Base-by-base conservation (phyloP, 2,329 filamentous ascomycete species). In the Alternaria brassicae region DNA sequence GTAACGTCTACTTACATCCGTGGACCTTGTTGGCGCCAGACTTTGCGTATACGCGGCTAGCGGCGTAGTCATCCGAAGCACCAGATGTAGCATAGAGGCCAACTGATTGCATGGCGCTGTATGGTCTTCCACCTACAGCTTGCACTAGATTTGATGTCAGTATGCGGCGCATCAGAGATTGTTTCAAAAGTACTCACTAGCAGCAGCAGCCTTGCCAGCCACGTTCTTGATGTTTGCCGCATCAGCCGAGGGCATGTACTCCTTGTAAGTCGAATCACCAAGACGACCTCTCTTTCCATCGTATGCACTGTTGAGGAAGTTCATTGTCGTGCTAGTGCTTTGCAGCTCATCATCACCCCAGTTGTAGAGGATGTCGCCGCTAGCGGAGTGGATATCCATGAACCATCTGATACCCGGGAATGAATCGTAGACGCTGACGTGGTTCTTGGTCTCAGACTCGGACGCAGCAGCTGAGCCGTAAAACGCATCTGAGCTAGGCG, bases 341-440 rank as follows among this genome's bases (percentile, higher is more conserved):
- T 87, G 85, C 56, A 82, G 77, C 45, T 83, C 79, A 63, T 87
- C 85, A 62, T 84, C 82, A 21, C 85, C 85, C 85, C 85, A 88
- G 54, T 78, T 80, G 73, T 86, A 87, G 13, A 88, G 73, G 17
- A 88, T 77, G 30, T 81, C 77, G 2, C 83, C 84, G 0, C 80
- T 78, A 27, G 79, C 83, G 1, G 84, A 86, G 78, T 88, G 86
- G 42, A 88, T 78, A 62, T 88, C 86, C 59, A 87, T 75, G 70
- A 85, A 86, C 84, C 85, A 88, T 27, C 82, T 78, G 44, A 88
- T 74, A 42, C 81, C 80, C 47, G 77, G 72, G 72, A 82, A 84
- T 27, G 79, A 77, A 63, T 84, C 80, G 68, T 86, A 76, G 7
- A 85, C 72, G 75, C 82, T 86, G 58, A 81, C 82, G 57, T 86